Percentiles rank a stretch among this genome's conserved stretches.
Evolutionary conservation across 306 rosid species (phyloP).

Genomic region (Trichosanthes cucumerina): DNA sequence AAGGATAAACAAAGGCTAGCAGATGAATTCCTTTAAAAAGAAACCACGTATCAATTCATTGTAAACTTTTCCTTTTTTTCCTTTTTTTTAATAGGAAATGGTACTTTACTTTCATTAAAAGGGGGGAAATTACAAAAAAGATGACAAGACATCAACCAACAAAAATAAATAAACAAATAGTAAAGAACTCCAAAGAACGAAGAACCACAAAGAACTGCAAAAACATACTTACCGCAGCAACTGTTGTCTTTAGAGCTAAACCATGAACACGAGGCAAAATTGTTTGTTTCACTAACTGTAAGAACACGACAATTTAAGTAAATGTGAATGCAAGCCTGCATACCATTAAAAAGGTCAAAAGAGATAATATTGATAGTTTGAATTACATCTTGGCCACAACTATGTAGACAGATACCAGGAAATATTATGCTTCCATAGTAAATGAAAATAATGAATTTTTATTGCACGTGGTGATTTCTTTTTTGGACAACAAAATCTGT

Average conservation of each 20-base stretch:
- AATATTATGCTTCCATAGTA: background rate
- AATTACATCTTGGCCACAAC: background rate
- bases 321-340: conserved; percentile 11
- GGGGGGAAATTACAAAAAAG: background rate
- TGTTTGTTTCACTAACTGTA: conserved; percentile 78
- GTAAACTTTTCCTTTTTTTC: background rate
- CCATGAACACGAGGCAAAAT: conserved; percentile 95
- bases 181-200: conserved; percentile 1
- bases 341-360: conserved; percentile 1
- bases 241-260: conserved; percentile 87
- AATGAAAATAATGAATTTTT: background rate
- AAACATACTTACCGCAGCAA: conserved; percentile 78
- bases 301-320: conserved; percentile 13
- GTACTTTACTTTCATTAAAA: background rate
- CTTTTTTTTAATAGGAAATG: background rate
- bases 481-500: background rate
- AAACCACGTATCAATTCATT: background rate
- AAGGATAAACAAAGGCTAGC: conserved; percentile 3
- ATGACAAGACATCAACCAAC: background rate
- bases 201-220: conserved; percentile 6
- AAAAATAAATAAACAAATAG: background rate
- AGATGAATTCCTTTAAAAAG: background rate
- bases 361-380: background rate
- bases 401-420: background rate
- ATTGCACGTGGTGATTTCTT: background rate